phyloP scores from a whole-genome alignment of 1,284 basidiomycete species.

The Xerocomus nothofagi region DNA sequence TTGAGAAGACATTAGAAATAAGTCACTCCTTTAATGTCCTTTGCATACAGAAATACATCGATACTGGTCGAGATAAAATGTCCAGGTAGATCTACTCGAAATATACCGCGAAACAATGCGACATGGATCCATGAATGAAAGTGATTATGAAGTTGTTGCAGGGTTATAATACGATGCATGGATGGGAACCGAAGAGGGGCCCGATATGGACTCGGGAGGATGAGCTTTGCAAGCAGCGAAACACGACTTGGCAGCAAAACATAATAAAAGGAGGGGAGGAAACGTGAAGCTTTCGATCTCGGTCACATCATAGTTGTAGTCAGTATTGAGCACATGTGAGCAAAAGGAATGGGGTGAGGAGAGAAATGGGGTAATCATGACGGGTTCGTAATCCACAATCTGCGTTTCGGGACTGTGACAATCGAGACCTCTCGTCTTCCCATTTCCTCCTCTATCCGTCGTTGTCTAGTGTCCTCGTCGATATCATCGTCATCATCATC shows the following conservation, averaged over 20 bases:
- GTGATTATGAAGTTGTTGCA: conserved; percentile 27
- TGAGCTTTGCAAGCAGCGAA: conserved; percentile 15
- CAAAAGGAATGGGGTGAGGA: neutral
- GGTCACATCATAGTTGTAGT: conserved; percentile 18
- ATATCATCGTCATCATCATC: conserved; percentile 66
- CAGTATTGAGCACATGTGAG: conserved; percentile 25
- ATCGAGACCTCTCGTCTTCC: conserved; percentile 75
- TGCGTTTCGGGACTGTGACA: conserved; percentile 74
- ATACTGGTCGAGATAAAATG: conserved; percentile 33
- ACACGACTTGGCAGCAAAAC: conserved; percentile 18
- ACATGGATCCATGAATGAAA: conserved; percentile 35
- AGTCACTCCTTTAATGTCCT: conserved; percentile 38
- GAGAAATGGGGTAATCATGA: conserved; percentile 29
- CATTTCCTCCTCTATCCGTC: conserved; percentile 77
- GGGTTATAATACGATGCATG: conserved; percentile 30
- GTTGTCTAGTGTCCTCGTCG: conserved; percentile 69
- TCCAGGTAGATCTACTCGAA: conserved; percentile 38
- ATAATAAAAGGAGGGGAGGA: conserved; percentile 14
- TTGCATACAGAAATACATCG: conserved; percentile 38
- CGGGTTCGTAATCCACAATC: conserved; percentile 70
- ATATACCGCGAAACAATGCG: conserved; percentile 39
- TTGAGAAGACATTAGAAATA: conserved; percentile 29
- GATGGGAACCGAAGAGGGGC: conserved; percentile 2
- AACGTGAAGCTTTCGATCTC: conserved; percentile 8
- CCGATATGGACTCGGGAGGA: neutral